phyloP scores from a whole-genome alignment of 192 early-diverging fungal genomes.

The Backusella tarrabulga region DNA sequence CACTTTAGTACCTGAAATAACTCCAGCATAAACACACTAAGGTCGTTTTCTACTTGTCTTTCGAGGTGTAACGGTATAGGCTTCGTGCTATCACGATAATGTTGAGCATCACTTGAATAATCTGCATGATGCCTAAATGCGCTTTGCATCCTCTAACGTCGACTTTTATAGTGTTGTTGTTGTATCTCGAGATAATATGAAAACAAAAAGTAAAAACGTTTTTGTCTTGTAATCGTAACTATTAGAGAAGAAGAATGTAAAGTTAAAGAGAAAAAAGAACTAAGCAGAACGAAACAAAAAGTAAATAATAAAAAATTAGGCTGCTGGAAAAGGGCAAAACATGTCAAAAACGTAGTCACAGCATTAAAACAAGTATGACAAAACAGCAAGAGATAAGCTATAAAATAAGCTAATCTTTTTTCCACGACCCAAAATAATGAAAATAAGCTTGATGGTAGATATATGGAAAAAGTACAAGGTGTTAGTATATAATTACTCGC shows the following conservation, averaged over 20 bases:
- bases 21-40: background rate
- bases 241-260: background rate
- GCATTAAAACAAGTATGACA: background rate
- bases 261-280: background rate
- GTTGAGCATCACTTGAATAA: background rate
- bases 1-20: background rate
- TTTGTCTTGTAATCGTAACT: background rate
- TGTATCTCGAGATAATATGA: background rate
- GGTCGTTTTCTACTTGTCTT: background rate
- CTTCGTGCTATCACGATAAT: background rate
- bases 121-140: background rate
- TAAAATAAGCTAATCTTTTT: background rate
- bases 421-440: background rate
- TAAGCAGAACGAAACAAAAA: background rate
- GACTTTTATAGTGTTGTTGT: background rate
- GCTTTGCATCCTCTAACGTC: constrained; percentile 4
- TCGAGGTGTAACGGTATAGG: background rate
- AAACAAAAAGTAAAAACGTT: background rate
- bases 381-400: background rate
- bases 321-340: background rate
- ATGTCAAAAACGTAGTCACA: constrained; percentile 10
- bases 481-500: too few species aligned
- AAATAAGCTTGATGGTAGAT: background rate
- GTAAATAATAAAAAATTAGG: background rate
- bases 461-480: background rate